Conservation (phyloP, 176 grass and related monocot species). For the Oropetium thomaeum region DNA sequence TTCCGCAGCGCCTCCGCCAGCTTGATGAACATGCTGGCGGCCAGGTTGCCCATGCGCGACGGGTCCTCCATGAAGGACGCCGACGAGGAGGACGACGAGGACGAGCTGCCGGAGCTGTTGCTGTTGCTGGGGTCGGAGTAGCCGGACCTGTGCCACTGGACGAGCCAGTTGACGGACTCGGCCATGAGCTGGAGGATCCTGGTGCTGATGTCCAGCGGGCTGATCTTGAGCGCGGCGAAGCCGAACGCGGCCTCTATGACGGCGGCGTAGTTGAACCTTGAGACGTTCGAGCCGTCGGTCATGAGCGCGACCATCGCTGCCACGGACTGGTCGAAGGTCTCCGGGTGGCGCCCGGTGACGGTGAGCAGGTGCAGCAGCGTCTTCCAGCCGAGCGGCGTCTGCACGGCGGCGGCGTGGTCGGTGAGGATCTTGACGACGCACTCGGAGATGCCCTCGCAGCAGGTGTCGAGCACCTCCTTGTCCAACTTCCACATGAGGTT, state of each 20-base stretch:
- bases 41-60: slow-evolving; percentile 45
- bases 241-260: slow-evolving; percentile 86
- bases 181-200: slow-evolving; percentile 69
- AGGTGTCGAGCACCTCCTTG: slow-evolving; percentile 85
- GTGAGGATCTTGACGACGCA: slow-evolving; percentile 49
- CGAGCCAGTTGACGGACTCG: slow-evolving; percentile 64
- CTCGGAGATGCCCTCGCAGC: slow-evolving; percentile 66
- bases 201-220: slow-evolving; percentile 76
- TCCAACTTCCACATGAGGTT: slow-evolving; percentile 88
- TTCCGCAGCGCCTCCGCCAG: slow-evolving; percentile 74
- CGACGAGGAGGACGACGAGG: neutral
- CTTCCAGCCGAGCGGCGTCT: slow-evolving; percentile 71
- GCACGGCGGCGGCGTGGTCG: slow-evolving; percentile 47
- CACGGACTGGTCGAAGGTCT: slow-evolving; percentile 86
- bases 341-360: slow-evolving; percentile 66
- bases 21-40: slow-evolving; percentile 73
- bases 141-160: slow-evolving; percentile 75
- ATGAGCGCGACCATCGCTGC: slow-evolving; percentile 64
- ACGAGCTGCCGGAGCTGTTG: slow-evolving; percentile 3
- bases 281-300: slow-evolving; percentile 54
- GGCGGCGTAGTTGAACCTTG: slow-evolving; percentile 61
- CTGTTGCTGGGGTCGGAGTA: slow-evolving; percentile 46
- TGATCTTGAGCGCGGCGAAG: slow-evolving; percentile 80
- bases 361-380: slow-evolving; percentile 76
- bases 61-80: slow-evolving; percentile 11